Evolutionary conservation across 768 basidiomycete species (phyloP), one percentile per base, ranked within the genome.

Genomic region (Nevesoporus exiguus): DNA sequence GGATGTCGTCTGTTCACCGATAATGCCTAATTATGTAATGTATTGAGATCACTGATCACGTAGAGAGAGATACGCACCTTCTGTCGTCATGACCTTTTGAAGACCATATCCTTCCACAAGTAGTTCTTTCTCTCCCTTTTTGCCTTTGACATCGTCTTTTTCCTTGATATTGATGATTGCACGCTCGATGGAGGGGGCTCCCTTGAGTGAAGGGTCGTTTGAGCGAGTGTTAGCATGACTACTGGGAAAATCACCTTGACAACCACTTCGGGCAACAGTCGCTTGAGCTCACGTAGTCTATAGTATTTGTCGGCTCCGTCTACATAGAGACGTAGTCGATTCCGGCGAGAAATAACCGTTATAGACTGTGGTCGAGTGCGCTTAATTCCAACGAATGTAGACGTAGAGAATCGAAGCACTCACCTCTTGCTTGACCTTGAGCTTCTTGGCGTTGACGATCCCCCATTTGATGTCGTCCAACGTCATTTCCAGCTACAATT

Each of bases 121-220:
- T 10, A 99, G 73, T 66, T 96, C 90, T 67, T 96, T 93, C 61
- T 93, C 88, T 8, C 85, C 87, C 62, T 93, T 90, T 71, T 87
- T 86, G 3, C 91, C 91, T 57, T 81, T 80, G 3, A 75, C 71
- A 51, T 93, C 86, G 33, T 88, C 84, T 60, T 92, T 88, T 49
- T 95, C 92, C 69, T 94, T 93, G 73, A 94, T 93, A 63, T 93
- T 93, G 70, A 99, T 98, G 64, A 99, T 85, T 2, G 96, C 97
- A 59, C 97, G 86, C 54, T 91, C 84, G 55, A 98, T 89, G 2
- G 85, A 83, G 0, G 88, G 76, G 17, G 95, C 85, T 47, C 97
- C 97, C 90, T 94, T 61, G 30, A 6, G 30, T 31, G 44, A 19
- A 47, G 10, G 13, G 39, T 27, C 55, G 43, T 51, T 43, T 44